Evolutionary conservation across 2,329 filamentous ascomycete species (phyloP).

Genomic region (Aspergillus sp.): DNA sequence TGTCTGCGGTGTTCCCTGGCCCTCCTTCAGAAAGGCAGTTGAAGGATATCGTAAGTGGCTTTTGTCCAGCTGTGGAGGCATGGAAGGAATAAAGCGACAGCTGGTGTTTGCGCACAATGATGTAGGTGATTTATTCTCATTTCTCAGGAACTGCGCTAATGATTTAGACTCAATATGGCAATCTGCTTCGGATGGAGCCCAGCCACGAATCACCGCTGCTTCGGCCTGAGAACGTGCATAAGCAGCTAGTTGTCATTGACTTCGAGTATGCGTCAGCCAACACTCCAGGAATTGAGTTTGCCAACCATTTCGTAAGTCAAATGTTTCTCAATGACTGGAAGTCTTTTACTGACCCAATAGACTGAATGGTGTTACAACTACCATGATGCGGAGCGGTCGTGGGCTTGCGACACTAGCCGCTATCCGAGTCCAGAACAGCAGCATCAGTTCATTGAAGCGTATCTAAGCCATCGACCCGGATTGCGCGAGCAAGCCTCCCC

Average conservation of each 20-base stretch:
- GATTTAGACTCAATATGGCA: slow-evolving; percentile 89
- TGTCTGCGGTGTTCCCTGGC: slow-evolving; percentile 83
- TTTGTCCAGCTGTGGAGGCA: slow-evolving; percentile 69
- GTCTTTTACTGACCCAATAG: slow-evolving; percentile 35
- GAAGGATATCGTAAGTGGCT: slow-evolving; percentile 77
- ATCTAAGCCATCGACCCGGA: slow-evolving; percentile 77
- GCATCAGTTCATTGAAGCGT: slow-evolving; percentile 79
- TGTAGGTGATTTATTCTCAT: slow-evolving; percentile 55
- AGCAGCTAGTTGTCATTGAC: slow-evolving; percentile 94
- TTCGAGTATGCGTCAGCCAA: slow-evolving; percentile 97
- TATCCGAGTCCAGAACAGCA: slow-evolving; percentile 85
- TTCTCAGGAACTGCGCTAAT: slow-evolving; percentile 18
- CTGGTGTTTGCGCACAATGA: slow-evolving; percentile 98
- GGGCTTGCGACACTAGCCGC: slow-evolving; percentile 65
- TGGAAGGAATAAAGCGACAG: slow-evolving; percentile 66
- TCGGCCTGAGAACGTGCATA: slow-evolving; percentile 88
- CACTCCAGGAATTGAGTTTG: slow-evolving; percentile 82
- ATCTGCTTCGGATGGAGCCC: slow-evolving; percentile 79
- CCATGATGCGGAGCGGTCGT: slow-evolving; percentile 68
- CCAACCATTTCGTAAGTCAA: slow-evolving; percentile 81
- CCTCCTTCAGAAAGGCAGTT: slow-evolving; percentile 71
- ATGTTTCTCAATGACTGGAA: too few relatives aligned
- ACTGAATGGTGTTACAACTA: slow-evolving; percentile 99
- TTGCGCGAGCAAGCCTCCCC: slow-evolving; percentile 28
- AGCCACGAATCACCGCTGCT: slow-evolving; percentile 77